phyloP scores from a whole-genome alignment of 805 yeast genomes.

The Naumovozyma castellii region DNA sequence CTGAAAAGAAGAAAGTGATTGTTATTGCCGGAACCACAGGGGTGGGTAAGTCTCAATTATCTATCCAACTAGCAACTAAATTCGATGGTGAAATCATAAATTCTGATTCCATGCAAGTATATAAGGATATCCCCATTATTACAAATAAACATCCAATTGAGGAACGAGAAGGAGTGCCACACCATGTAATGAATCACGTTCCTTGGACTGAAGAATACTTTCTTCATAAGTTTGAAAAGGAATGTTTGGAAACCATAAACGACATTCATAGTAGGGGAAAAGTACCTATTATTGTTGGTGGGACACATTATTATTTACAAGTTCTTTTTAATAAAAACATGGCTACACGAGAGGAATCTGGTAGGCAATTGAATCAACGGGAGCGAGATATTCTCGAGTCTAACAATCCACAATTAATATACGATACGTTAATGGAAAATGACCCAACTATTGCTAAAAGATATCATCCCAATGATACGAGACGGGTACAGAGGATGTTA shows the following conservation, averaged over 20 bases:
- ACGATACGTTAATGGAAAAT: constrained; percentile 36
- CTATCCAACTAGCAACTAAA: constrained; percentile 57
- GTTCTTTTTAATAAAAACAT: constrained; percentile 58
- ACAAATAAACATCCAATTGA: constrained; percentile 85
- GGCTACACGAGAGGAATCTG: constrained; percentile 3
- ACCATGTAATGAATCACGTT: constrained; percentile 82
- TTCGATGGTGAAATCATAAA: constrained; percentile 85
- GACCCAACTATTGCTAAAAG: constrained; percentile 72
- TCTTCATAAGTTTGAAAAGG: constrained; percentile 67
- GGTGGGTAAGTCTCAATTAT: constrained; percentile 82
- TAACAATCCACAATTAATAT: constrained; percentile 29
- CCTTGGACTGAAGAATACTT: constrained; percentile 73
- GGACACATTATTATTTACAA: constrained; percentile 89
- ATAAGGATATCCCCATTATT: constrained; percentile 58
- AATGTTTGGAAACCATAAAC: constrained; percentile 52
- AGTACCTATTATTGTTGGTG: constrained; percentile 85
- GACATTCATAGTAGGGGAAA: constrained; percentile 61
- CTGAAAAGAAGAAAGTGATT: constrained; percentile 33
- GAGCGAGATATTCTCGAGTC: constrained; percentile 41
- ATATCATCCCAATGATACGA: constrained; percentile 83
- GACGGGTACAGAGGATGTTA: constrained; percentile 70
- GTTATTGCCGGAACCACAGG: constrained; percentile 91
- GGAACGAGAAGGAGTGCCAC: constrained; percentile 67
- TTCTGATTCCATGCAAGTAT: constrained; percentile 97
- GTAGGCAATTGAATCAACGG: constrained; percentile 18